Conservation (phyloP, 2,329 filamentous ascomycete genomes). For the Paraphaeosphaeria minitans region DNA sequence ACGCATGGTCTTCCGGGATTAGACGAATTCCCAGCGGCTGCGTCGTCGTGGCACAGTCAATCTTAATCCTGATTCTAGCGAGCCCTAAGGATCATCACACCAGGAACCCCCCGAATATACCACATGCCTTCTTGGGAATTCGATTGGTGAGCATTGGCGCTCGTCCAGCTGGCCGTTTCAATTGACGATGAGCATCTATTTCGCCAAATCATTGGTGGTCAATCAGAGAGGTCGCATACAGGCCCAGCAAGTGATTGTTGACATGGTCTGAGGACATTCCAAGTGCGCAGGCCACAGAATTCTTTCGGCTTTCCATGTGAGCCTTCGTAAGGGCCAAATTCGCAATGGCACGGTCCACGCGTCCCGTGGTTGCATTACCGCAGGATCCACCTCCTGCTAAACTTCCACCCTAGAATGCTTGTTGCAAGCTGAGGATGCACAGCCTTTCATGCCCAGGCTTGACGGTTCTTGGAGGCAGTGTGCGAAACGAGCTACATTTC, state of each 20-base stretch:
- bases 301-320: background rate
- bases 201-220: background rate
- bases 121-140: background rate
- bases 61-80: background rate
- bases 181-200: background rate
- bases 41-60: constrained; percentile 5
- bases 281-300: background rate
- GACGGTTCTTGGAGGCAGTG: background rate
- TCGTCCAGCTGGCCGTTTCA: constrained; percentile 1
- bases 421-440: background rate
- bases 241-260: background rate
- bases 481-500: constrained; percentile 1
- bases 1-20: constrained; percentile 6
- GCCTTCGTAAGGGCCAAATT: background rate
- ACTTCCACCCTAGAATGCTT: background rate
- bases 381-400: background rate
- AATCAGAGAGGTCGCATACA: background rate
- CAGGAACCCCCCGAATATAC: background rate
- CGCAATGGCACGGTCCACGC: background rate
- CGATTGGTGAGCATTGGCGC: constrained; percentile 10
- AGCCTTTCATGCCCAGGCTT: constrained; percentile 1
- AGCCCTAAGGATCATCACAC: background rate
- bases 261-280: background rate
- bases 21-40: constrained; percentile 3
- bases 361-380: constrained; percentile 4